Base-by-base conservation (phyloP, 2,329 filamentous ascomycete species). In the Xylaria sp. region DNA sequence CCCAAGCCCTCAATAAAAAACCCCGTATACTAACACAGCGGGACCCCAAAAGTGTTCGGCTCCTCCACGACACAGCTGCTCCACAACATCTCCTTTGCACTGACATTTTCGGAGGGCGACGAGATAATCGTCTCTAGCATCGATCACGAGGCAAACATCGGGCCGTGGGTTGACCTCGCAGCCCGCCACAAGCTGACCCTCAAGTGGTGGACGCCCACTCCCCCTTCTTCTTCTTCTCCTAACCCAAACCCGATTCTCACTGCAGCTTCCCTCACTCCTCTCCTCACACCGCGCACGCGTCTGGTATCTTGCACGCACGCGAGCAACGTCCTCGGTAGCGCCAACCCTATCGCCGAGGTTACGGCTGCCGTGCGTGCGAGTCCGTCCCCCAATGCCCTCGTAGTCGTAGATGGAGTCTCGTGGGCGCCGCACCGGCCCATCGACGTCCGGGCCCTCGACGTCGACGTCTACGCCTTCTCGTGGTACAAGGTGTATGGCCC, bases 401-500 rank as follows among this genome's bases (percentile, higher is more conserved):
- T 94, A 1, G 88, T 84, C 66, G 89, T 94, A 5, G 92, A 94
- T 75, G 91, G 87, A 2, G 91, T 94, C 0, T 89, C 90, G 3
- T 92, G 87, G 70, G 90, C 91, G 0, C 91, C 91, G 0, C 91
- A 94, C 74, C 82, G 90, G 4, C 79, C 79, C 7, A 77, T 94
- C 11, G 88, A 94, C 72, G 88, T 94, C 4, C 81, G 85, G 66
- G 85, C 78, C 0, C 79, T 92, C 0, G 90, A 84, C 0, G 88
- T 90, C 0, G 91, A 94, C 72, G 88, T 93, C 68, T 94, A 94
- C 74, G 78, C 82, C n/a, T 92, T 94, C 72, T 88, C 84, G 0
- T 94, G 90, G 91, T 94, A 94, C 77, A 94, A 94, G 74, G 86
- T 93, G 1, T 94, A 90, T 71, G 91, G 91, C 0, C 91, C 91